Conservation (phyloP, 225 moss, liverwort and hornwort species). For the Asterella californica region DNA sequence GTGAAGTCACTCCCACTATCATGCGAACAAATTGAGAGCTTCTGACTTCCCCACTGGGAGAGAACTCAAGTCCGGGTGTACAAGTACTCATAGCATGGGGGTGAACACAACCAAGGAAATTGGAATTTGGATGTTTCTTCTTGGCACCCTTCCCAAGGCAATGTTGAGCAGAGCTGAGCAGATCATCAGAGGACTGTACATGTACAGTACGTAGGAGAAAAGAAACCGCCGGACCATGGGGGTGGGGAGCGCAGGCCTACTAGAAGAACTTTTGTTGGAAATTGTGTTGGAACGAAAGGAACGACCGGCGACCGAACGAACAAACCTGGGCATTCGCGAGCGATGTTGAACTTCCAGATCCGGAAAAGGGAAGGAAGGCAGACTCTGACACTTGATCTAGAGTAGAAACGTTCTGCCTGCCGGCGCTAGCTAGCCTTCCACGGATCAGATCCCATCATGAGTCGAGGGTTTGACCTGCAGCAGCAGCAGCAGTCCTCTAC, state of each 20-base stretch:
- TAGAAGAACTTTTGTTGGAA: constrained; percentile 15
- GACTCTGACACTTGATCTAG: constrained; percentile 6
- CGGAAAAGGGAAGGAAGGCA: background rate
- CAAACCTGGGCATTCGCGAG: background rate
- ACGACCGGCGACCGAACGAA: no score
- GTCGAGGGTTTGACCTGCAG: constrained; percentile 1
- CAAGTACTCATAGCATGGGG: background rate
- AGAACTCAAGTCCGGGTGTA: background rate
- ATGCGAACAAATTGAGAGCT: background rate
- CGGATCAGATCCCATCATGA: constrained; percentile 8
- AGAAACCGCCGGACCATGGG: background rate
- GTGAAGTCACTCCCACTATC: background rate
- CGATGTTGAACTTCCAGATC: constrained; percentile 10
- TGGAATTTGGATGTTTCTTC: constrained; percentile 10
- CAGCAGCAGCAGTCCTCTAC: background rate
- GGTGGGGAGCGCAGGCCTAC: background rate
- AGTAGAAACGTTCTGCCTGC: constrained; percentile 15
- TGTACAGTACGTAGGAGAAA: background rate
- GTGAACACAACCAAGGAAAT: background rate
- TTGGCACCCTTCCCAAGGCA: constrained; percentile 6
- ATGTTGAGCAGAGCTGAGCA: background rate
- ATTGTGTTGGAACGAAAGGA: background rate
- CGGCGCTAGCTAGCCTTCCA: background rate
- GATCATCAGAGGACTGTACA: no score
- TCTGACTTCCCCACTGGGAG: background rate